Conservation (phyloP, 257 asterid species). For the Plectranthus barbatus region DNA sequence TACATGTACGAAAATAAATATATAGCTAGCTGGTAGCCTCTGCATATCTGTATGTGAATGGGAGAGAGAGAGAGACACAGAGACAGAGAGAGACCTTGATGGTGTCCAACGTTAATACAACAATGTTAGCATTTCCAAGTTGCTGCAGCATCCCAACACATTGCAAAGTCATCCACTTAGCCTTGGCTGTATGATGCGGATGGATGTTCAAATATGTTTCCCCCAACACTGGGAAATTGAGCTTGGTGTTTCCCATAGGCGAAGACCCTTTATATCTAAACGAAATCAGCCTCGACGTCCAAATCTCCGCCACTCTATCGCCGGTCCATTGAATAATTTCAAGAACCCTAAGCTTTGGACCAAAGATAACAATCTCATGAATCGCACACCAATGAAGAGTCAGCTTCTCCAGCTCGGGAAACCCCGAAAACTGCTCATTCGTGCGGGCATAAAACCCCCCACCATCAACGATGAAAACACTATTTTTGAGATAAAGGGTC, state of each 20-base stretch:
- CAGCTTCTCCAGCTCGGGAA: constrained; percentile 14
- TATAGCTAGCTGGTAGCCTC: not conserved
- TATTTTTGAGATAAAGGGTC: constrained; percentile 2
- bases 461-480: not conserved
- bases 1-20: not conserved
- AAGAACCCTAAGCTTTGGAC: constrained; percentile 13
- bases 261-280: constrained; percentile 3
- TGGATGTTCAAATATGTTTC: not conserved
- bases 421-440: constrained; percentile 20
- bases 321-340: not conserved
- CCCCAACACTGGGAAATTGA: constrained; percentile 11
- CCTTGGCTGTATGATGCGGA: too few species aligned
- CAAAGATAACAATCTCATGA: not conserved
- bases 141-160: constrained; percentile 8
- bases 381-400: not conserved
- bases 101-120: constrained; percentile 10
- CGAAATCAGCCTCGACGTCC: constrained; percentile 1
- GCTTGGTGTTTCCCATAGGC: constrained; percentile 3
- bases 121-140: constrained; percentile 17
- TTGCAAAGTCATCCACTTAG: constrained; percentile 3
- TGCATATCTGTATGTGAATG: not conserved
- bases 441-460: too few species aligned
- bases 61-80: constrained; percentile 4
- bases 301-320: not conserved
- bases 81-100: constrained; percentile 7